phyloP scores from a whole-genome alignment of 495 filamentous ascomycete species.

The Xylaria cubensis region DNA sequence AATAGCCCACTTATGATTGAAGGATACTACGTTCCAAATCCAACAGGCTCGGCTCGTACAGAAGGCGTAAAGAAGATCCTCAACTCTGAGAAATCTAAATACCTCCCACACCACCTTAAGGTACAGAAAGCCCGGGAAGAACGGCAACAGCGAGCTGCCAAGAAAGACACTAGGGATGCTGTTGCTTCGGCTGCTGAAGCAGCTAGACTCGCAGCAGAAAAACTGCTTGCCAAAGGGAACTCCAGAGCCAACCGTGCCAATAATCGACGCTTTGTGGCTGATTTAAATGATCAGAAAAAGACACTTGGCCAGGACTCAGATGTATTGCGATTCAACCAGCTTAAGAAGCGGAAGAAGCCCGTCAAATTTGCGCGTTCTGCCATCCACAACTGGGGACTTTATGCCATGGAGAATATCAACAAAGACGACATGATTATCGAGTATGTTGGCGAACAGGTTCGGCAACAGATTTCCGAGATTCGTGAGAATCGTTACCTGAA shows the following conservation, averaged over 20 bases:
- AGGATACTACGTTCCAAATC: slow-evolving; percentile 90
- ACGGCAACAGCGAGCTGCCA: slow-evolving; percentile 74
- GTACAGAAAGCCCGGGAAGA: slow-evolving; percentile 89
- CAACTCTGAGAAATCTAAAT: slow-evolving; percentile 96
- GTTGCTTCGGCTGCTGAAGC: slow-evolving; percentile 71
- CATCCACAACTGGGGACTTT: slow-evolving; percentile 98
- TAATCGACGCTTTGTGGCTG: slow-evolving; percentile 90
- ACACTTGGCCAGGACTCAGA: slow-evolving; percentile 85
- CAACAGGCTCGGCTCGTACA: slow-evolving; percentile 83
- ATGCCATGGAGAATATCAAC: slow-evolving; percentile 95
- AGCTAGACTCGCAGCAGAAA: slow-evolving; percentile 78
- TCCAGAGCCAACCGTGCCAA: slow-evolving; percentile 93
- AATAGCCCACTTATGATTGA: slow-evolving; percentile 66
- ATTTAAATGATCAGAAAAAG: slow-evolving; percentile 92
- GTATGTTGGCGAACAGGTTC: slow-evolving; percentile 97
- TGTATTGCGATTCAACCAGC: slow-evolving; percentile 94
- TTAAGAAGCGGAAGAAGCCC: slow-evolving; percentile 99
- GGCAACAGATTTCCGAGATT: slow-evolving; percentile 94
- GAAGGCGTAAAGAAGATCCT: slow-evolving; percentile 93
- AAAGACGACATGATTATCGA: slow-evolving; percentile 99
- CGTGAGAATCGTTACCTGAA: slow-evolving; percentile 90
- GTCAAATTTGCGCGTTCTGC: slow-evolving; percentile 97
- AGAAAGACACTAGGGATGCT: slow-evolving; percentile 70
- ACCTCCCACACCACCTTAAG: slow-evolving; percentile 95
- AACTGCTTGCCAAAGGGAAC: slow-evolving; percentile 73